Evolutionary conservation across 164 flowering plant genomes (phyloP), one percentile per base, ranked within the genome.

Genomic region (Platanus orientalis): DNA sequence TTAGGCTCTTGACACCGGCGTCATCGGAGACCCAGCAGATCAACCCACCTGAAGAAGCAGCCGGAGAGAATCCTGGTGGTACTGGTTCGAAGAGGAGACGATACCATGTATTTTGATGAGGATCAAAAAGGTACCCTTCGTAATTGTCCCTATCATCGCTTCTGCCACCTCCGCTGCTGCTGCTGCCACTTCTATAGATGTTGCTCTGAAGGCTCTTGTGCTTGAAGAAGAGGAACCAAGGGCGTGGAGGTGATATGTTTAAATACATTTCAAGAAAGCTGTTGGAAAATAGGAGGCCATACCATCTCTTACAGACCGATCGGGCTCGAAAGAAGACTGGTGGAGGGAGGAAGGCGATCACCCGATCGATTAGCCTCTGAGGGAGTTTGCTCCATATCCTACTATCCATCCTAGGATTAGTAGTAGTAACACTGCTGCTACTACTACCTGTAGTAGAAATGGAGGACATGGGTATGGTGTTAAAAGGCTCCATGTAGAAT

Each of bases 311-410:
- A 65, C 97, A 90, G 36, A 93, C 97, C 1, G 81, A 78, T 19
- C 98, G 86, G 2, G 86, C 71, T 21, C 91, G 72, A 62, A 90
- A 88, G 67, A 90, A 89, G 54, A 91, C 90, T 0, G 96, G 96
- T 0, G 91, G 89, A 0, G 98, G 96, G 24, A 93, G 90, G 29
- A 89, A 90, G 44, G 86, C 89, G 16, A 93, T 72, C 13, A 90
- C 75, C 1, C 96, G 82, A 42, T 87, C 92, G 23, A 93, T 54
- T 1, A 93, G 79, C 13, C 76, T 68, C 14, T 74, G 82, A 0
- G 97, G 97, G 21, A 90, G 92, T 27, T 78, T 78, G 62, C 94
- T 84, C 97, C 98, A 93, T 30, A 90, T 79, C 58, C 89, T 73
- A 45, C 71, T 45, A 73, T 93, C 96, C 98, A 93, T 92, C 81